Base-by-base conservation (phyloP, 2,329 filamentous ascomycete genomes). In the Cladobotryum mycophilum region DNA sequence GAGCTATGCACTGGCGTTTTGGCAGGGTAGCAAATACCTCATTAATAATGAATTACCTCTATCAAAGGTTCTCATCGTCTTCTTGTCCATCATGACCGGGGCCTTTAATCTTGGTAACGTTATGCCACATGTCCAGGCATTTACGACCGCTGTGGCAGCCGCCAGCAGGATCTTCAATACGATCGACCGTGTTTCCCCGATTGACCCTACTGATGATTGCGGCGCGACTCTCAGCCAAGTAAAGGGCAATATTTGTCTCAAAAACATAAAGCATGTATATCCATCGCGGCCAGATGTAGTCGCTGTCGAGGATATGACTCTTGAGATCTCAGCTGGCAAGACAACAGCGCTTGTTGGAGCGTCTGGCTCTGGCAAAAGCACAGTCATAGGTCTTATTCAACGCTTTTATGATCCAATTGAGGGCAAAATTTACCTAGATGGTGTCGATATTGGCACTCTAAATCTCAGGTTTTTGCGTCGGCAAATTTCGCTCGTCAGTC, bases 281-380 rank as follows among this genome's bases (percentile, higher is more conserved):
- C 93, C 93, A 4, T 96, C 90, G 5, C 82, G 92, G 14, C 9
- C 25, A 30, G 6, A 96, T 61, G 90, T 96, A 3, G 81, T 83
- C 2, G 88, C 97, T 40, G 91, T 97, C 83, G 76, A 93, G 41
- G 83, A 85, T 56, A 88, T 97, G 52, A 87, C 76, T 51, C 78
- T 99, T 1, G 68, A 78, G 1, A 85, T 96, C 41, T 89, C 90
- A 2, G 88, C 90, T 4, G 91, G 91, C n/a, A 95, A 96, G 71
- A 90, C 88, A 15, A 96, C 92, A 2, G 93, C 93, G 1, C 74
- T 99, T 6, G 93, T 99, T 6, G 93, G 92, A 50, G 89, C 91
- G 1, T 97, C 92, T 12, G 93, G 92, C 9, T 95, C 87, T 37
- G 93, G 93, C 44, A 99, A 97, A 70, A 92, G 86, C 61, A 97